Evolutionary conservation across 1,284 basidiomycete species (phyloP), one percentile per base, ranked within the genome.

Genomic region (Cryptococcus maquisensis): DNA sequence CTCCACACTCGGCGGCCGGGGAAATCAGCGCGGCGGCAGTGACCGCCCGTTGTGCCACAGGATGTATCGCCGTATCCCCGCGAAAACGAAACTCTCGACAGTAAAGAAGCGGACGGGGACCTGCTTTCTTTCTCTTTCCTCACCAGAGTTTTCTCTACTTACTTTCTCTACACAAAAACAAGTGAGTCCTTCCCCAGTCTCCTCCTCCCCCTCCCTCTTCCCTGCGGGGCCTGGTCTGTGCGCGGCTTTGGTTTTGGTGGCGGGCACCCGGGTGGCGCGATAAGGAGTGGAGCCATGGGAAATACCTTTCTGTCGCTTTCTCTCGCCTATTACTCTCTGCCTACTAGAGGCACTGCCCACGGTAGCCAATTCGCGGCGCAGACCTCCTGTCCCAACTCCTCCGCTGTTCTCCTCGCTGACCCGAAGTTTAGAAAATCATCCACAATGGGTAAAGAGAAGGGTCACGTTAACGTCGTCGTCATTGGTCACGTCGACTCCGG

Each of bases 401-500:
- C 20, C 40, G 1, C 47, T 23, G 12, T 49, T 18, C 18, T n/a
- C 38, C 13, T 49, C 18, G 12, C 18, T 23, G 38, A 32, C 28
- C 7, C 18, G 36, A 15, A 12, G 2, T 24, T 15, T 15, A 39
- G 37, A 57, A 47, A 61, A 55, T 45, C 47, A 28, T 39, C 54
- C 57, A 70, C 63, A 66, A 70, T 70, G 68, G 68, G 68, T 61
- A 70, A 68, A 65, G 68, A 70, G 20, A 70, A 70, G 65, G n/a
- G 36, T 40, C 37, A 47, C 56, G 65, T 64, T 48, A 73, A 72
- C 73, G 76, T 81, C 73, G 71, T 79, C 90, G 91, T 95, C 79
- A 93, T 94, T 82, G 90, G 91, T 66, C 91, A 95, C 83, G 90
- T 94, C 62, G 67, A 69, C 62, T 72, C 69, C 74, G 71, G 95